Evolutionary conservation across 2,329 filamentous ascomycete species (phyloP), one percentile per base, ranked within the genome.

Genomic region (Monosporascus sp.): DNA sequence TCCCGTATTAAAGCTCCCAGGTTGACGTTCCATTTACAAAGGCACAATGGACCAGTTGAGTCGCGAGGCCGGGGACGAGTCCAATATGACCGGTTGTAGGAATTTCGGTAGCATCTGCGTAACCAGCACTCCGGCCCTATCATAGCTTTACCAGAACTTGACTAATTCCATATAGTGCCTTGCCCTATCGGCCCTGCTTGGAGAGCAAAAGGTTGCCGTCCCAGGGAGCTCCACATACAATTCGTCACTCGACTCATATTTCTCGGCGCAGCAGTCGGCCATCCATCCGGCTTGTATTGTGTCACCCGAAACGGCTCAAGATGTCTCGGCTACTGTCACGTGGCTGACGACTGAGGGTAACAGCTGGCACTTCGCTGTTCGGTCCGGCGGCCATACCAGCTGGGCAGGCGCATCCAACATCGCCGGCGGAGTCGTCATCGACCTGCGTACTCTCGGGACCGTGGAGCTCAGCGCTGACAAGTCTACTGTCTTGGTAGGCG

Each of bases 371-470:
- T 83, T 84, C 63, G 73, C 78, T 3, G 71, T 78, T 54, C 77
- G 77, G 38, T 69, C 72, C 45, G 78, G 79, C n/a, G 79, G 80
- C 1, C 79, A 82, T 64, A 74, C 72, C 2, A 68, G 74, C 3
- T 78, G 76, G 54, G 64, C 70, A 0, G 72, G 70, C 4, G 69
- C 70, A 2, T 74, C 75, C 7, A 81, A 71, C 59, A 70, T 70
- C 52, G 58, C 65, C 5, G 58, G 58, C 16, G 71, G 75, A 16
- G 63, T 78, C 5, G 71, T 72, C 3, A 65, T 81, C 50, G 74
- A 76, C 54, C 61, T 81, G n/a, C 63, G 65, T 8, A 58, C 61
- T 4, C 65, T 81, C 9, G 71, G 73, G 50, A 44, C 61, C 8
- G 61, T 77, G 27, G 55, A 54, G 0, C 57, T 74, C 14, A 65